These are phyloP conservation scores for Achaetomium macrosporum DNA, from an alignment of 2,329 filamentous ascomycete species.

Conservation along the genomic window DNA sequence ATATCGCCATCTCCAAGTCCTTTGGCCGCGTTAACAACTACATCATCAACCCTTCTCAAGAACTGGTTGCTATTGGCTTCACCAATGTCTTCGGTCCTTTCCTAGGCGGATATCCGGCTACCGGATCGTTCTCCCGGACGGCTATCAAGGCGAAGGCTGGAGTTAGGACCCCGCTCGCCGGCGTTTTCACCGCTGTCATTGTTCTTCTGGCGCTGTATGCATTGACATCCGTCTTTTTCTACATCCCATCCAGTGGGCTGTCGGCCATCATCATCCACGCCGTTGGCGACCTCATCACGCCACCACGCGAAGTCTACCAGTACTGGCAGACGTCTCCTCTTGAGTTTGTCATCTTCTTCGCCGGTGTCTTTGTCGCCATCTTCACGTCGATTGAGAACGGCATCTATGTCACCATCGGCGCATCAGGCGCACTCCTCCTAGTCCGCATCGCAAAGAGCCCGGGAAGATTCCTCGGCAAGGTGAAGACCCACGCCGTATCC, in stretches of 20 bases:
- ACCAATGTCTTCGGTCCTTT: constrained; percentile 88
- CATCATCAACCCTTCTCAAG: constrained; percentile 89
- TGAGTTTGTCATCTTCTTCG: constrained; percentile 69
- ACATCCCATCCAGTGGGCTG: constrained; percentile 66
- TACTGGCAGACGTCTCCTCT: constrained; percentile 73
- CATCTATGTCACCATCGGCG: constrained; percentile 43
- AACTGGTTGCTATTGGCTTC: constrained; percentile 89
- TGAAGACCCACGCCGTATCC: constrained; percentile 23
- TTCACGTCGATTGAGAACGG: constrained; percentile 46
- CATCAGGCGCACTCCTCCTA: constrained; percentile 39
- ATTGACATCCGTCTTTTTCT: constrained; percentile 78
- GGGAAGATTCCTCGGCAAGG: constrained; percentile 42
- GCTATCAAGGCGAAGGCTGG: constrained; percentile 97
- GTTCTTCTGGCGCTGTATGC: constrained; percentile 89
- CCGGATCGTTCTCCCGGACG: constrained; percentile 91
- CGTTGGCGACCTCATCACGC: constrained; percentile 68
- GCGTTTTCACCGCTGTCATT: constrained; percentile 78
- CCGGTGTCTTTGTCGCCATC: constrained; percentile 57
- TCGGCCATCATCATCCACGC: constrained; percentile 79
- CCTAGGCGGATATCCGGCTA: constrained; percentile 84
- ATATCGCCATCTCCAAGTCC: constrained; percentile 95
- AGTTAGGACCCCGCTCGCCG: constrained; percentile 83
- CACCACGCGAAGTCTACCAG: constrained; percentile 66
- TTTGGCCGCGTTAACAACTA: constrained; percentile 97
- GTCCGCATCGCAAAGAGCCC: constrained; percentile 41